Evolutionary conservation across 306 rosid genomes (phyloP).

Genomic region (Datisca glomerata): DNA sequence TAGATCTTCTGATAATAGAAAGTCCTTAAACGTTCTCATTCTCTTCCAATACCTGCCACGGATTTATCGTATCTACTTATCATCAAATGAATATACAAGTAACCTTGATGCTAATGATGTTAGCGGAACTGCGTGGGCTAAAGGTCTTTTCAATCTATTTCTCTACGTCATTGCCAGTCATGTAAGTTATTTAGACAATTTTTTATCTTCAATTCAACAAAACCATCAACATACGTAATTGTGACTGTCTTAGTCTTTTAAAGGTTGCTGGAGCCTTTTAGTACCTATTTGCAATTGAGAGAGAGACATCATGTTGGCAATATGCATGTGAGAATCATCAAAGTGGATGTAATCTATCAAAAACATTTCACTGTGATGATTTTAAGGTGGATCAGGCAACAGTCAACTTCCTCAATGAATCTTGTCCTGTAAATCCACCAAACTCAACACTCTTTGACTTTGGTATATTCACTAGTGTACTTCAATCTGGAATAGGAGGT

Average conservation of each 20-base stretch:
- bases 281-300: conserved; percentile 8
- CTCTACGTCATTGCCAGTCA: conserved; percentile 15
- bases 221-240: too few species aligned
- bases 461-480: not conserved
- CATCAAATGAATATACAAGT: not conserved
- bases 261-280: conserved; percentile 11
- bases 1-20: not conserved
- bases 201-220: not conserved
- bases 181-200: conserved; percentile 3
- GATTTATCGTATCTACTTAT: conserved; percentile 6
- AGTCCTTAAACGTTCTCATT: too few species aligned
- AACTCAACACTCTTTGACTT: not conserved
- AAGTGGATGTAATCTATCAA: not conserved
- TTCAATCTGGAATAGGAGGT: not conserved
- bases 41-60: conserved; percentile 12
- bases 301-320: conserved; percentile 11
- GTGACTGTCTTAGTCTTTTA: not conserved
- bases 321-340: not conserved
- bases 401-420: not conserved
- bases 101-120: not conserved
- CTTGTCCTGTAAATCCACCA: not conserved
- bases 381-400: not conserved
- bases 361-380: not conserved
- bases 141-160: conserved; percentile 10
- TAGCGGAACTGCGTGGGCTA: conserved; percentile 10